Evolutionary conservation across 2,329 filamentous ascomycete species (phyloP), one percentile per base, ranked within the genome.

Genomic region (Eutypella sp.): DNA sequence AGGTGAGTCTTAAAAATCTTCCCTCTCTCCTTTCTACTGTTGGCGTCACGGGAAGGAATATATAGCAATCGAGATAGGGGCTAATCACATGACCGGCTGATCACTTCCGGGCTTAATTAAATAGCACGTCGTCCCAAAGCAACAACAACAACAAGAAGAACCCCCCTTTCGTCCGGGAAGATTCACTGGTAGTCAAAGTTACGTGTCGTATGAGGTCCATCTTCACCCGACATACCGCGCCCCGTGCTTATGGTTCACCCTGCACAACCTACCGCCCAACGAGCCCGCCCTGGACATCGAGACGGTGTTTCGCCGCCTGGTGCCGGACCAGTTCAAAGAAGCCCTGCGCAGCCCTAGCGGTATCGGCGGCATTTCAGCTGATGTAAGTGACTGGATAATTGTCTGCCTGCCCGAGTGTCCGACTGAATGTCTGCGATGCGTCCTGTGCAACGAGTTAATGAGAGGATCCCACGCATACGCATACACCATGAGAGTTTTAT

Each of bases 241-340:
- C 39, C 87, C 87, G 8, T 86, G 87, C 48, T 73, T 91, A 46
- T 91, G 87, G 79, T 89, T 92, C 69, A 79, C 72, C 44, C 66
- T 89, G 57, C 76, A 80, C 54, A 74, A 76, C 48, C 67, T 82
- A 47, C 75, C 78, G 16, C 66, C 70, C 40, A 72, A 74, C 47
- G 79, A 82, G 51, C 69, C 74, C 33, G 67, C 79, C 11, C 75
- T 84, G 57, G 75, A 78, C 57, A 71, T 89, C 55, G 83, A 89
- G 50, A 79, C 79, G 4, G 79, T 90, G 51, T 89, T 89, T 64
- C 74, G 80, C 50, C 76, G 78, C 53, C 72, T 92, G 40, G 85
- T 91, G 39, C 85, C 87, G 16, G 70, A 78, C 42, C 73, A 80
- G 56, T 84, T 79, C 69, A 84, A 80, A 61, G 67, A 72, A 43